Base-by-base conservation (phyloP, 2,329 filamentous ascomycete genomes). In the Nemania bipapillata region DNA sequence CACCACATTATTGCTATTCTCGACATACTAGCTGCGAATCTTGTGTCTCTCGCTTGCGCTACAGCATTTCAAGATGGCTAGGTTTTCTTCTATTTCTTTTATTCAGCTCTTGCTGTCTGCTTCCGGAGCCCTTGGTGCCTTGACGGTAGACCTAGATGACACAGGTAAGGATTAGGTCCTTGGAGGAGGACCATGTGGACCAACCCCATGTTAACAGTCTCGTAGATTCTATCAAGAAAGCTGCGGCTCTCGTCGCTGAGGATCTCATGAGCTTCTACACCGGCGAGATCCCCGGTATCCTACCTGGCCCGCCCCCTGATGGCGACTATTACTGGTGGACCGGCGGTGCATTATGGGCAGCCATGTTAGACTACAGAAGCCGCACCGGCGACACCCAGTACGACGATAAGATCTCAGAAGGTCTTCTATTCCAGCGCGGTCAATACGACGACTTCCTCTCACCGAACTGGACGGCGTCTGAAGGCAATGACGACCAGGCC, bases 401-500 rank as follows among this genome's bases (percentile, higher is more conserved):
- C 76, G 86, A 86, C 66, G 74, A 79, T 7, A 78, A 81, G n/a
- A 80, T 83, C 17, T 82, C 78, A 7, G 72, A 83, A 66, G 83
- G 80, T 0, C 70, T 86, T 61, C 72, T 80, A 1, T 80, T 76
- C 60, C 85, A 86, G 73, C 74, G 77, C n/a, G 83, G 84, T 11
- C 72, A 77, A 1, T 75, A 82, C 42, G 66, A 79, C 58, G 77
- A 84, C 71, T 86, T 79, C 73, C 80, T 84, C 78, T 81, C 84
- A 1, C 30, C 70, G 1, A 83, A 83, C 69, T 80, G 78, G 73
- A 77, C 78, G 3, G 4, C 69, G 52, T 2, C 70, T 67, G 1
- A 62, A 22, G 84, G 83, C 65, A 87, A 87, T 69, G 84, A 87
- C 66, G 86, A 87, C 67, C 85, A 87, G 78, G 83, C 85, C 7